Conservation (phyloP, 2,329 filamentous ascomycete species). For the Diaporthe ilicicola region DNA sequence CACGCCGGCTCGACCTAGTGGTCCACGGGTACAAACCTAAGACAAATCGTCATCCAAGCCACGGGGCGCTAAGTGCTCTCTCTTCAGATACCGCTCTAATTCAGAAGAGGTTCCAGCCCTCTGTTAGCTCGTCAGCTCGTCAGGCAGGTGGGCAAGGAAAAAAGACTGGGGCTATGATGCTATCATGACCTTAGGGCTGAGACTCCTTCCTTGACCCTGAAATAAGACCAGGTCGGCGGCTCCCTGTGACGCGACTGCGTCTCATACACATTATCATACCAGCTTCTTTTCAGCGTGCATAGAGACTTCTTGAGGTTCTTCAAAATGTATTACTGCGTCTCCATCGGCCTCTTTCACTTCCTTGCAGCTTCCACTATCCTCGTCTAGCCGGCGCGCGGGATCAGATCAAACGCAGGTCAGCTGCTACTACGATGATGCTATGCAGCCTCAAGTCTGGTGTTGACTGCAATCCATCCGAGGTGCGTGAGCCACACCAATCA, state of each 20-base stretch:
- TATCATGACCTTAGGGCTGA: constrained; percentile 5
- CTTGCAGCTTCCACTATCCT: constrained; percentile 1
- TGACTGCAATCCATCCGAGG: no score
- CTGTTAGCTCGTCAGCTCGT: not conserved
- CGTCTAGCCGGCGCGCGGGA: not conserved
- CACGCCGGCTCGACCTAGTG: constrained; percentile 2
- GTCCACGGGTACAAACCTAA: not conserved
- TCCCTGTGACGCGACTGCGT: not conserved
- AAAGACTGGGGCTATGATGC: constrained; percentile 14
- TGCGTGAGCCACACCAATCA: not conserved
- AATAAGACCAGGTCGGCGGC: not conserved
- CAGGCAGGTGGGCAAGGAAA: not conserved
- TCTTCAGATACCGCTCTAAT: not conserved
- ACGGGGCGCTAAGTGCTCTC: not conserved
- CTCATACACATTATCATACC: no score
- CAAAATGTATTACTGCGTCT: constrained; percentile 22
- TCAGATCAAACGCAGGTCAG: no score
- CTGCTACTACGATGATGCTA: not conserved
- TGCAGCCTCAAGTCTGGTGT: not conserved
- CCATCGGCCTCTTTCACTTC: constrained; percentile 16
- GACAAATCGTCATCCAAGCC: not conserved
- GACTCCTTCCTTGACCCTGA: not conserved
- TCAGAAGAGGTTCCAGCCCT: not conserved
- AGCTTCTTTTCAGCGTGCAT: not conserved
- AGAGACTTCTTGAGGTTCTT: rapidly evolving